phyloP scores from a whole-genome alignment of 805 yeast genomes.

The Candida piceae region DNA sequence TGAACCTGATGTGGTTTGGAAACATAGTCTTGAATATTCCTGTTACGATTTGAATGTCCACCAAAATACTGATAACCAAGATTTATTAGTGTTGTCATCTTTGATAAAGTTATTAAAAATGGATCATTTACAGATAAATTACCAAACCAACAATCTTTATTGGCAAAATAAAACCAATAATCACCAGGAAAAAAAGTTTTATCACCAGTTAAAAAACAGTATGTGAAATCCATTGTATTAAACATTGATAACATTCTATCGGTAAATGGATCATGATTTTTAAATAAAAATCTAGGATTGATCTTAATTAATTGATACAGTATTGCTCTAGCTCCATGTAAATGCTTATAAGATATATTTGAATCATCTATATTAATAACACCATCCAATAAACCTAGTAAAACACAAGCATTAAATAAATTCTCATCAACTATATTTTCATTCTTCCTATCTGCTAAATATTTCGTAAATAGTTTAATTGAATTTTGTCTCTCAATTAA shows the following conservation, averaged over 20 bases:
- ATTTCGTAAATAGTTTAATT: constrained; percentile 11
- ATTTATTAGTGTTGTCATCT: constrained; percentile 11
- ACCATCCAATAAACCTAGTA: constrained; percentile 24
- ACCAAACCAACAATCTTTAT: constrained; percentile 28
- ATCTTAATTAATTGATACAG: constrained; percentile 10
- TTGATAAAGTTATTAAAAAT: constrained; percentile 28
- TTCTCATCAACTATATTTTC: constrained; percentile 2
- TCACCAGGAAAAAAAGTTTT: constrained; percentile 13
- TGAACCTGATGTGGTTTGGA: neutral
- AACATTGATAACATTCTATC: constrained; percentile 23
- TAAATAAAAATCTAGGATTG: constrained; percentile 9
- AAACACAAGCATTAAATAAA: constrained; percentile 19
- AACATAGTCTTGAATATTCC: too few species aligned
- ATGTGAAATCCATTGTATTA: constrained; percentile 24
- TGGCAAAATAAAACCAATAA: constrained; percentile 19
- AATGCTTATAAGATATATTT: constrained; percentile 12
- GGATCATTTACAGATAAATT: constrained; percentile 20
- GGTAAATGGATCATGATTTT: constrained; percentile 7
- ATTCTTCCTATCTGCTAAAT: constrained; percentile 5
- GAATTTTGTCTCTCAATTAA: constrained; percentile 10
- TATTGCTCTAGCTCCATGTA: constrained; percentile 24
- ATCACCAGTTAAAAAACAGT: constrained; percentile 20
- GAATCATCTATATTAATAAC: constrained; percentile 19
- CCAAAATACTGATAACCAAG: constrained; percentile 6
- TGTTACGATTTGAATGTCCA: too few species aligned